Base-by-base conservation (phyloP, 108 stramenopile species). In the Conticribra weissflogii region DNA sequence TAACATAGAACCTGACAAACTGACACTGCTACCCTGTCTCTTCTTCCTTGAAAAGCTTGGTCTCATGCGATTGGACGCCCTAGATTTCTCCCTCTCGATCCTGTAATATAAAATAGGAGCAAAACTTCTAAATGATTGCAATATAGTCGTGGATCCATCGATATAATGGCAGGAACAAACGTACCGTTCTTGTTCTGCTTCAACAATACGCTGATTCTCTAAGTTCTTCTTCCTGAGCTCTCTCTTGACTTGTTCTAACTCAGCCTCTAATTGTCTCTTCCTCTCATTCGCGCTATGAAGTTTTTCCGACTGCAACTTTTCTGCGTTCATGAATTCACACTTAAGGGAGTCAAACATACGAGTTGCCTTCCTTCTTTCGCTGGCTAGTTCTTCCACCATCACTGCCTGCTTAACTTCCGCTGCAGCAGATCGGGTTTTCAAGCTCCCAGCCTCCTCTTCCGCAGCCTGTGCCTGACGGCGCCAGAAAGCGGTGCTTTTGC, bases 381-480 rank as follows among this genome's bases (percentile, higher is more conserved):
- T 71, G 19, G 85, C 81, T 18, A 95, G 46, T 33, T 77, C 81
- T 67, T 90, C 89, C 60, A 73, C 78, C 30, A 92, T 76, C 33
- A 86, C 78, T 25, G 78, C 81, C 59, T 85, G 76, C 61, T 91
- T 88, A 8, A 95, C 84, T 48, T 95, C 90, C 19, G 94, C 91
- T n/a, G 85, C 88, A 18, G 88, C 94, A 45, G 83, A 81, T 21
- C 91, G 72, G 15, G 94, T 95, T 57, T 88, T 88, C 74, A 92
- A 74, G 23, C 72, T 36, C 5, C 89, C 91, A 27, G 91, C 89
- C 55, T 92, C 83, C 59, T 91, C 84, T 64, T 92, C 89, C 0
- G 91, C 91, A 18, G 72, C 63, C 59, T 90, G 81, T 18, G 88
- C 88, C 72, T 91, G 88, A 47, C 83, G 82, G 59, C 85, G 79